Conservation (phyloP, 768 basidiomycete genomes). For the Dioszegia crocea region DNA sequence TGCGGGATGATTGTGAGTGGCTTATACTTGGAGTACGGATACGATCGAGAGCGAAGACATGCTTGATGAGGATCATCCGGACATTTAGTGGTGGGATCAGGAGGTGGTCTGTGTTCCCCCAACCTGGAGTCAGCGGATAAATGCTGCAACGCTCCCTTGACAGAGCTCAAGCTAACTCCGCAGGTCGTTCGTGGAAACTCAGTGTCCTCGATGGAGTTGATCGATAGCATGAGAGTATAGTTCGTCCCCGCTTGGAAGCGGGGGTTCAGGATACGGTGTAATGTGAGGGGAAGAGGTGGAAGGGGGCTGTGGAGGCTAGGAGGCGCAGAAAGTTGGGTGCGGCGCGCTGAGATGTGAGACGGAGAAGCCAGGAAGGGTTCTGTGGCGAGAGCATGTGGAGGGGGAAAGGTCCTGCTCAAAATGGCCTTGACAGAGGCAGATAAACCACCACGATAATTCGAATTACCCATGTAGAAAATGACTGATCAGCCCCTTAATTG, state of each 20-base stretch:
- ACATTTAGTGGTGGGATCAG: too few species aligned
- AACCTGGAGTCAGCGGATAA: too few species aligned
- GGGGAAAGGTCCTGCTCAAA: too few species aligned
- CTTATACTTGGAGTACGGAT: neutral
- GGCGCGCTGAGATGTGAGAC: neutral
- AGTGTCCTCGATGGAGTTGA: conserved; percentile 82
- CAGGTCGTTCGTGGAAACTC: conserved; percentile 97
- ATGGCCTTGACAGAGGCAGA: too few species aligned
- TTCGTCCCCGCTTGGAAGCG: neutral
- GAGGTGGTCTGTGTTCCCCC: too few species aligned
- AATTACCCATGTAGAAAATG: too few species aligned
- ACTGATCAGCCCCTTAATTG: too few species aligned
- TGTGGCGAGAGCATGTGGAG: too few species aligned
- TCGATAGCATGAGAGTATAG: conserved; percentile 44
- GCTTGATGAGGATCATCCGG: too few species aligned
- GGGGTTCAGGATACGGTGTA: neutral
- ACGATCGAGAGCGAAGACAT: neutral
- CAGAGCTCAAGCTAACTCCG: neutral
- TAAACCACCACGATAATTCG: too few species aligned
- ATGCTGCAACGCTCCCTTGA: too few species aligned
- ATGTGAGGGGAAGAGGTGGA: neutral
- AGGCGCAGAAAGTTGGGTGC: too few species aligned
- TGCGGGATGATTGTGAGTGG: conserved; percentile 87
- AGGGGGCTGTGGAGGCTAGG: neutral
- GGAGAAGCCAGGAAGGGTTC: neutral